Evolutionary conservation across 495 filamentous ascomycete genomes (phyloP), one percentile per base, ranked within the genome.

Genomic region (Penicillium lividum): DNA sequence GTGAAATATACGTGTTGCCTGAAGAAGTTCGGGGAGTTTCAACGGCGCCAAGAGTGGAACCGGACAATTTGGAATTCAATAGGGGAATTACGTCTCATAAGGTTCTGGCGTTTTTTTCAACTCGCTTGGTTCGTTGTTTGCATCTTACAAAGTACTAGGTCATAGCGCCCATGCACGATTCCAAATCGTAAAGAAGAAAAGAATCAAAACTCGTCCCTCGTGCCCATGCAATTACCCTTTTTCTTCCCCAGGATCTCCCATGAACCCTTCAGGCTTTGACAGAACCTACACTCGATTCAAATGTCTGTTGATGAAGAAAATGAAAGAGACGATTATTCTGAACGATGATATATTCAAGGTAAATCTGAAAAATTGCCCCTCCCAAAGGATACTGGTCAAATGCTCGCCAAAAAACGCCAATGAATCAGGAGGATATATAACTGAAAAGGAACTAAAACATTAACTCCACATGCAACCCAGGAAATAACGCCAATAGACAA

Each of bases 1-100:
- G 28, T 49, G 28, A 31, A 49, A 33, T 49, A 49, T 31, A 31
- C 46, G 31, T 13, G 13, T 22, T 22, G 22, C 22, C 22, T 22
- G 22, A 22, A 22, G 2, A 22, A 22, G 22, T 22, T 22, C 1
- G 22, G 22, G 22, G 22, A 22, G 22, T 22, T 22, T 22, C 2
- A 22, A 22, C 22, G 22, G n/a, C 58, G 3, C 18, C 18, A 8
- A 18, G 18, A 28, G 62, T 61, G 62, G 62, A 61, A 30, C 30
- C 33, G 43, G 34, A 3, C n/a, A 30, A 65, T 65, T 65, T 65
- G 62, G 62, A 65, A 65, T 65, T 61, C 9, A 3, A 36, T 18
- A 11, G 29, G 43, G 18, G 43, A 49, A 48, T 57, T 49, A 59
- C 57, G 16, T 44, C 47, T 53, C 53, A 45, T 16, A 30, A 15